Evolutionary conservation across 441 rosid genomes (phyloP), one percentile per base, ranked within the genome.

Genomic region (Dalechampia spathulata): DNA sequence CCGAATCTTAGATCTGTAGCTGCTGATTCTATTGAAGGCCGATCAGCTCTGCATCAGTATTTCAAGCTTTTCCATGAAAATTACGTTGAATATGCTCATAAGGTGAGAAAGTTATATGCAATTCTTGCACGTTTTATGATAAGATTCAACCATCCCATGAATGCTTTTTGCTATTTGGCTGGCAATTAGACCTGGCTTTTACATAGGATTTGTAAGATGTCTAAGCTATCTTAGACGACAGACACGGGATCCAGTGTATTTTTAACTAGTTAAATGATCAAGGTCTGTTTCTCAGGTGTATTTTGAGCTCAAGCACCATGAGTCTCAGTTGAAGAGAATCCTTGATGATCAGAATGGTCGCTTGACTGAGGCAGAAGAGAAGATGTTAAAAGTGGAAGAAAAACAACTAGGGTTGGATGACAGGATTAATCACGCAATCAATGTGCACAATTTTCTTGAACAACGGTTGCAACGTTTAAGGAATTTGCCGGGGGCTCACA

Each of bases 71-170:
- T 93, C 79, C 96, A 83, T 70, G 95, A 90, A 78, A 87, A 82
- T 76, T 87, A 93, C 30, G 89, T 87, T 37, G 95, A 85, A 57
- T 94, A 94, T 77, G 97, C 98, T 4, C 97, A 90, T 70, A 94
- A 90, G 95, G 99, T 90, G 71, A 73, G 75, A 55, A 70, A 45
- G 21, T 36, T 30, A 3, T 36, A 2, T 10, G 11, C 28, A 41
- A 28, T 40, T 22, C 7, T 11, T 37, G 21, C 20, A 46, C 43
- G 20, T 44, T 48, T 28, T 34, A 20, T 27, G 11, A 47, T 11
- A 14, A 10, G 26, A 38, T 43, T 51, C 48, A 6, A 16, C 21
- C 20, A 16, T 41, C 9, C 45, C 21, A 41, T 14, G 16, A 38
- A 38, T n/a, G 15, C 7, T 16, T 41, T 41, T 16, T 41, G 19